A percentile compares a stretch with the other conserved stretches of the same genome.
Evolutionary conservation across 2,329 filamentous ascomycete genomes (phyloP).

Genomic region (Pseudopyrenochaeta lycopersici): DNA sequence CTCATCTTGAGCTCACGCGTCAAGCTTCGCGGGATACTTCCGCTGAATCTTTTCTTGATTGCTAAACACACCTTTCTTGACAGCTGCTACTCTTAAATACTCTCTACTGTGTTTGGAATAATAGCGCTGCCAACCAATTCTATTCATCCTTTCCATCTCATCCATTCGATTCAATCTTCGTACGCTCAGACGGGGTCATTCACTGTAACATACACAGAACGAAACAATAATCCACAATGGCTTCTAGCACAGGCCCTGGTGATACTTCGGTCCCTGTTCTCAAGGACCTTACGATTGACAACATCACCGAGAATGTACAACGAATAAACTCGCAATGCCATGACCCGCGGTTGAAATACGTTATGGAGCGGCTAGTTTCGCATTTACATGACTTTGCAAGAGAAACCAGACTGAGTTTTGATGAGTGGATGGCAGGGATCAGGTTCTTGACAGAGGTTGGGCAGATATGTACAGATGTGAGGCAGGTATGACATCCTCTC

Average conservation of each 20-base stretch:
- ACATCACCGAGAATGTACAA: constrained; percentile 80
- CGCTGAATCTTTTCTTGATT: not conserved
- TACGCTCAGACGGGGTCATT: too few relatives aligned
- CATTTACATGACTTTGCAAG: constrained; percentile 85
- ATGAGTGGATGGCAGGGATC: constrained; percentile 81
- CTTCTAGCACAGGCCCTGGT: constrained; percentile 2
- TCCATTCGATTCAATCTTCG: not conserved
- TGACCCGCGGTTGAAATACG: constrained; percentile 72
- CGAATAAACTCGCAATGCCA: constrained; percentile 76
- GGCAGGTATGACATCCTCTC: constrained; percentile 63
- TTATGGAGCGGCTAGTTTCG: constrained; percentile 76
- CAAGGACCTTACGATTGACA: constrained; percentile 78
- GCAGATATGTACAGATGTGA: constrained; percentile 76
- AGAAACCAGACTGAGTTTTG: constrained; percentile 77
- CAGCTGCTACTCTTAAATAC: not conserved
- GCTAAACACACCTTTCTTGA: not conserved
- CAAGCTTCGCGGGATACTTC: constrained; percentile 10
- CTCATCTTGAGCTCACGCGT: not conserved
- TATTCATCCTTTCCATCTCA: not conserved
- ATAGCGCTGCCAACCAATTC: not conserved
- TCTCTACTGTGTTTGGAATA: not conserved
- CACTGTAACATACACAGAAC: too few relatives aligned
- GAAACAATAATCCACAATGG: constrained; percentile 3
- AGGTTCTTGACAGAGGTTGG: constrained; percentile 76
- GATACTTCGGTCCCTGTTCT: constrained; percentile 19